These are phyloP conservation scores for Grosmannia penicillata DNA, from an alignment of 2,329 filamentous ascomycete species.

Conservation along the genomic window DNA sequence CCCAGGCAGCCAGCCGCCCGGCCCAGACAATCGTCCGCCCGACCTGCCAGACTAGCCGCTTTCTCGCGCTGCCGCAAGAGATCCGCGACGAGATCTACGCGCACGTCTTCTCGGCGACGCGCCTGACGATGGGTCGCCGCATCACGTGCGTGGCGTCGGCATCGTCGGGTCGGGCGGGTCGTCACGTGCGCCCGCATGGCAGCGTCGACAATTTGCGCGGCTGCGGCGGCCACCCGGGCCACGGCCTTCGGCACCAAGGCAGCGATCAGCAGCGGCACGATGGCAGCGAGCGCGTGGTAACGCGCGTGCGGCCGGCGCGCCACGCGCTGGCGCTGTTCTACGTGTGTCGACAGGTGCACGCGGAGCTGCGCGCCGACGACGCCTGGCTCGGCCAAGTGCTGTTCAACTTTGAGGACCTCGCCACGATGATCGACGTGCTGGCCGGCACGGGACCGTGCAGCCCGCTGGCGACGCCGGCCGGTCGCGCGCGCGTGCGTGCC, in stretches of 20 bases:
- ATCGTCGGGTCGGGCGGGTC: no score
- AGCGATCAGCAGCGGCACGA: not conserved
- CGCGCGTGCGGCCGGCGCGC: slow-evolving; percentile 7
- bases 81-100: slow-evolving; percentile 11
- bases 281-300: not conserved
- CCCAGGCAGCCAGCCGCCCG: not conserved
- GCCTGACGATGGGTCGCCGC: slow-evolving; percentile 10
- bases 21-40: not conserved
- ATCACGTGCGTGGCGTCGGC: slow-evolving; percentile 6
- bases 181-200: no score
- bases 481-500: slow-evolving; percentile 7
- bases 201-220: no score
- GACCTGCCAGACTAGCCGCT: slow-evolving; percentile 1
- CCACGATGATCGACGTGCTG: slow-evolving; percentile 11
- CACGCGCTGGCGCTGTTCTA: slow-evolving; percentile 10
- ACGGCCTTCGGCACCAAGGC: not conserved
- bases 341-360: slow-evolving; percentile 10
- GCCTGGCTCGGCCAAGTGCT: slow-evolving; percentile 12
- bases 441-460: slow-evolving; percentile 1
- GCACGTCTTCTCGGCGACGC: slow-evolving; percentile 9
- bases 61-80: slow-evolving; percentile 10
- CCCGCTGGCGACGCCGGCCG: not conserved
- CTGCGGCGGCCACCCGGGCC: no score
- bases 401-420: slow-evolving; percentile 11
- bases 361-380: slow-evolving; percentile 9